These are phyloP conservation scores for Sicyos edulis DNA, from an alignment of 306 rosid genomes.

Conservation along the genomic window DNA sequence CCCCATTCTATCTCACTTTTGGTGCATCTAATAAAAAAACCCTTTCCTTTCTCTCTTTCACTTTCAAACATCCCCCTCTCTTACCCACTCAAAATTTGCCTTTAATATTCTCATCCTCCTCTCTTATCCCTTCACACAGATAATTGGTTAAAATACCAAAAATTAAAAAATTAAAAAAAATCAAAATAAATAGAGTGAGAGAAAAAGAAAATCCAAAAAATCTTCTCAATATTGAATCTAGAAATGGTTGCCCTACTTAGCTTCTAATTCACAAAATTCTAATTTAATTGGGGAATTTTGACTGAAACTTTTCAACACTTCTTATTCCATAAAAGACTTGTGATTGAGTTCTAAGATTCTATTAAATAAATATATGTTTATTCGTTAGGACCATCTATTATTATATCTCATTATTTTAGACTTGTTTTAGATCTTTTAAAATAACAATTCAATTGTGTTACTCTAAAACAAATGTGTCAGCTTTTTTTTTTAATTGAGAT, in stretches of 20 bases:
- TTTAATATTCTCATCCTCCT: conserved; percentile 4
- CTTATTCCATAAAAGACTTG: background rate
- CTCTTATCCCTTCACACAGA: background rate
- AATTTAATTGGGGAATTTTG: background rate
- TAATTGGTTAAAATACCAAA: conserved; percentile 17
- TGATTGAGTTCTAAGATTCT: background rate
- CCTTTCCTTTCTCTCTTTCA: background rate
- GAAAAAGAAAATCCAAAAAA: background rate
- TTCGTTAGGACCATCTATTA: background rate
- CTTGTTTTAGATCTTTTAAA: background rate
- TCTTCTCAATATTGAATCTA: background rate
- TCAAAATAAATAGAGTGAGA: background rate
- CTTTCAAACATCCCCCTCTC: background rate
- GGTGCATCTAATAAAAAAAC: background rate
- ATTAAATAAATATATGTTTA: background rate
- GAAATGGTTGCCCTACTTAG: conserved; percentile 8
- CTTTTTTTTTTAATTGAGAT: background rate
- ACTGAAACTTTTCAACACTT: background rate
- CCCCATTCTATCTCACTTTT: background rate
- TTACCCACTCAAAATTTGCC: background rate
- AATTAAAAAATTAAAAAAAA: too few species aligned
- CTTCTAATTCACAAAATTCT: conserved; percentile 11
- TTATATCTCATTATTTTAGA: background rate
- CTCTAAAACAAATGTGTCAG: background rate
- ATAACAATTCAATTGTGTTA: background rate